These are phyloP conservation scores for Thraustotheca clavata DNA, from an alignment of 352 stramenopile genomes.

Conservation along the genomic window DNA sequence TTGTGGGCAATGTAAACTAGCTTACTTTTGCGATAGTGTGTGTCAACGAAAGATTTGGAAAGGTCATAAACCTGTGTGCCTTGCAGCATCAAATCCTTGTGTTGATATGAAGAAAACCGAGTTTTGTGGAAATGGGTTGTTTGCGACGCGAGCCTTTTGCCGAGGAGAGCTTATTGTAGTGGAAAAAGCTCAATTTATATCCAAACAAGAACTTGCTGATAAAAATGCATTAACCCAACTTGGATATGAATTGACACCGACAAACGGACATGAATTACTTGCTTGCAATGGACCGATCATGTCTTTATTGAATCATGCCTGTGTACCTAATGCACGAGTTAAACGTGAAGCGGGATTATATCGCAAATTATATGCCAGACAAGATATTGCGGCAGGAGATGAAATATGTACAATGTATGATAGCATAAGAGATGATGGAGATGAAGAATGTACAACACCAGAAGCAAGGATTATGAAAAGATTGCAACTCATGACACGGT, in stretches of 20 bases:
- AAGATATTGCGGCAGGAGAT: conserved; percentile 16
- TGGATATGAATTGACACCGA: conserved; percentile 10
- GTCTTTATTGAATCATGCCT: conserved; percentile 15
- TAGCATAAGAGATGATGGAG: not conserved
- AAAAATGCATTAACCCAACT: conserved; percentile 9
- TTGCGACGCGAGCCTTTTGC: conserved; percentile 11
- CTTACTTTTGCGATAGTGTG: conserved; percentile 10
- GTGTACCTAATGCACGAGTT: conserved; percentile 14
- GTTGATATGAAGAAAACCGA: conserved; percentile 8
- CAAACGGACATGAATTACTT: not conserved
- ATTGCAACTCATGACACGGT: not conserved
- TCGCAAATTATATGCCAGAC: conserved; percentile 17
- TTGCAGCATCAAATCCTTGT: conserved; percentile 5
- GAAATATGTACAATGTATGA: conserved; percentile 20
- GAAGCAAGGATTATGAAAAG: not conserved
- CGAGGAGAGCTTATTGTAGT: conserved; percentile 17
- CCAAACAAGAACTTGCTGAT: not conserved
- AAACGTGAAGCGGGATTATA: conserved; percentile 15
- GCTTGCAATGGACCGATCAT: conserved; percentile 11
- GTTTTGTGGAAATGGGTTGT: conserved; percentile 9
- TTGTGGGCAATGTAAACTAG: conserved; percentile 17
- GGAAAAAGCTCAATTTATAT: conserved; percentile 11
- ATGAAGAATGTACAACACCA: conserved; percentile 14
- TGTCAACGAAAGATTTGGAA: conserved; percentile 21
- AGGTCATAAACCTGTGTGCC: conserved; percentile 14